phyloP scores from a whole-genome alignment of 208 protist genomes.

The Porcisia deanei region DNA sequence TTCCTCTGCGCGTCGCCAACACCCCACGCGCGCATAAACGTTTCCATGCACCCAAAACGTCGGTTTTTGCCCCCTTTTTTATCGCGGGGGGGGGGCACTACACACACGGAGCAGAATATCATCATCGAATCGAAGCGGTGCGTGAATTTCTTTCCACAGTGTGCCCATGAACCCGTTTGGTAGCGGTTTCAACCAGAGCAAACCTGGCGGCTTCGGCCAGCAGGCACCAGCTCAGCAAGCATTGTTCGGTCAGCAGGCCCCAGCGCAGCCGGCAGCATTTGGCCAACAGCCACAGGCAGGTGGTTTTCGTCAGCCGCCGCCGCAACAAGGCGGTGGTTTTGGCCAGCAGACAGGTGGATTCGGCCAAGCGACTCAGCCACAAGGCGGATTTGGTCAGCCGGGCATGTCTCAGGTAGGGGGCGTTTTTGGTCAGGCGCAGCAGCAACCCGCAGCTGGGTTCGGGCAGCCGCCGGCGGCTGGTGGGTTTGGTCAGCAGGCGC shows the following conservation, averaged over 20 bases:
- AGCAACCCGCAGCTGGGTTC: conserved; percentile 38
- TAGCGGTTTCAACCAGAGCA: conserved; percentile 35
- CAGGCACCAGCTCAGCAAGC: conserved; percentile 11
- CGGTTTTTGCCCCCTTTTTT: not conserved
- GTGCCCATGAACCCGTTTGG: conserved; percentile 21
- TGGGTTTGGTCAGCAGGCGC: conserved; percentile 50
- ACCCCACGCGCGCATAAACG: too few relatives aligned
- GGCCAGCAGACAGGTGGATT: conserved; percentile 40
- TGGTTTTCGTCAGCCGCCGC: conserved; percentile 19
- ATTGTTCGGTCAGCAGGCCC: conserved; percentile 24
- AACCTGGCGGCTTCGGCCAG: conserved; percentile 42
- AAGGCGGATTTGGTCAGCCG: conserved; percentile 17
- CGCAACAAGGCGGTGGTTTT: conserved; percentile 11
- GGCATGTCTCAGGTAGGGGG: not conserved
- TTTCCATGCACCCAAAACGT: not conserved
- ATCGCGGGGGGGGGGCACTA: too few relatives aligned
- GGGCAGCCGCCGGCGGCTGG: conserved; percentile 23
- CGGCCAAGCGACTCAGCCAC: conserved; percentile 25
- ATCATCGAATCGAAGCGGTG: not conserved
- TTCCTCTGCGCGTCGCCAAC: too few relatives aligned
- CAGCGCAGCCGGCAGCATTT: conserved; percentile 27
- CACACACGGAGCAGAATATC: not conserved
- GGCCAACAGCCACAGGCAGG: conserved; percentile 33
- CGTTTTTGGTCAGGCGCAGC: conserved; percentile 41
- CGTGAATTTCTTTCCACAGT: not conserved